phyloP scores from a whole-genome alignment of 768 basidiomycete species.

The Boletellus ananas region DNA sequence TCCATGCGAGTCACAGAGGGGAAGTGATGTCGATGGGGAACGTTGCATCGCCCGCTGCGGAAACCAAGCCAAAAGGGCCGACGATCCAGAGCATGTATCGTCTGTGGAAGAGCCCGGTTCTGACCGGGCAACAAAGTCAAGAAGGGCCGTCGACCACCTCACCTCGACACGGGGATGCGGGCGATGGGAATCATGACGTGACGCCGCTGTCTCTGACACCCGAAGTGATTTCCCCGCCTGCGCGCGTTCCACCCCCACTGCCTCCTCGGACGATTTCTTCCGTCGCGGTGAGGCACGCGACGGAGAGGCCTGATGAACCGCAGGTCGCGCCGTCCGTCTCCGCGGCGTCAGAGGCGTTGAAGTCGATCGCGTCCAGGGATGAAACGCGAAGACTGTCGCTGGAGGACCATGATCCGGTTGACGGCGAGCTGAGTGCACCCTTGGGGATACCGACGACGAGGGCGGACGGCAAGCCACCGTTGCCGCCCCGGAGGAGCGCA shows the following conservation, averaged over 20 bases:
- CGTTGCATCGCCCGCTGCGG: slow-evolving; percentile 46
- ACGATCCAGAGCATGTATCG: slow-evolving; percentile 70
- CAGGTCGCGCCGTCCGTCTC: slow-evolving; percentile 20
- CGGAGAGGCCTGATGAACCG: slow-evolving; percentile 24
- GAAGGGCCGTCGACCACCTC: slow-evolving; percentile 12
- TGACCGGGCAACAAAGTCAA: slow-evolving; percentile 26
- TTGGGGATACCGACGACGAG: slow-evolving; percentile 3
- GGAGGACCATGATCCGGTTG: slow-evolving; percentile 11
- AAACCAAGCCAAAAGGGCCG: slow-evolving; percentile 42
- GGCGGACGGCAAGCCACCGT: slow-evolving; percentile 25
- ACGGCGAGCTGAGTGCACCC: slow-evolving; percentile 4
- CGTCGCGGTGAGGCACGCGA: slow-evolving; percentile 27
- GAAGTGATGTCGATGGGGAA: slow-evolving; percentile 86
- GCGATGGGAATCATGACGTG: slow-evolving; percentile 29
- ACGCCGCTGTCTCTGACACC: slow-evolving; percentile 26
- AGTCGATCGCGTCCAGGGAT: slow-evolving; percentile 53
- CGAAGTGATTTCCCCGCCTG: slow-evolving; percentile 17
- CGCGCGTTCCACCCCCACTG: slow-evolving; percentile 36
- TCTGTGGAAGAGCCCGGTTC: slow-evolving; percentile 60
- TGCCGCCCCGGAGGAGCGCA: slow-evolving; percentile 31
- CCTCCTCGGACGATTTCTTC: slow-evolving; percentile 41
- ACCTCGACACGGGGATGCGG: slow-evolving; percentile 8
- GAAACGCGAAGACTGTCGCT: slow-evolving; percentile 30
- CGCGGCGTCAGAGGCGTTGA: slow-evolving; percentile 52
- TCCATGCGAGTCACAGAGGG: slow-evolving; percentile 79